Evolutionary conservation across 805 yeast genomes (phyloP), one percentile per base, ranked within the genome.

Genomic region (Candida golubevii): DNA sequence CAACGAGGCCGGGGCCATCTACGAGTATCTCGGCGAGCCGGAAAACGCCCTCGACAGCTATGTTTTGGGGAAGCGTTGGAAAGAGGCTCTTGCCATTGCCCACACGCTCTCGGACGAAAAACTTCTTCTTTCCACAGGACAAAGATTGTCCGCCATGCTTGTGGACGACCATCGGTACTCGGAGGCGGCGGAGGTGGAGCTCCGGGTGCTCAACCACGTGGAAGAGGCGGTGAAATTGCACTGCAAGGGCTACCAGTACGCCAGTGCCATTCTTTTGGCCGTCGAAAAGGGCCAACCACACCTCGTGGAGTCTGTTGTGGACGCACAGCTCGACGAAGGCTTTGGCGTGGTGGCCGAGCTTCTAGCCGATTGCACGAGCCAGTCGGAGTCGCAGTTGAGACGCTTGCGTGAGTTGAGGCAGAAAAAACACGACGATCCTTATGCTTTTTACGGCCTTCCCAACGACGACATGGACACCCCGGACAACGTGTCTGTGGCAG

Each of bases 401-500:
- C 80, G 99, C 59, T 67, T 93, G 49, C 76, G 96, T 45, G 97
- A 89, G 55, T 72, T 93, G 44, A 78, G 99, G 55, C 72, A 76
- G 13, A 90, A 90, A 72, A 91, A 91, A 55, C 77, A 72, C 38
- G 83, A 80, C 48, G 96, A 91, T 62, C 96, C 97, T 13, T 82
- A 81, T 59, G 83, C 86, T 1, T 91, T 88, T 59, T 90, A 83
- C 59, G 96, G 93, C 11, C 54, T 57, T 7, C 79, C 77, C 36
- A 76, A 69, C 15, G 77, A 72, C 34, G 82, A 72, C 27, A 50
- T 66, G 44, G 95, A 88, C 57, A 79, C 87, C 11, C 90, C 96
- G 1, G 99, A 93, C 63, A 87, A 90, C 61, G 93, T 93, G 8
- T 90, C 98, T 0, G 77, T 93, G 51, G 98, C 97, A 0, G 93